Percentiles rank a stretch among this genome's conserved stretches.
Conservation (phyloP, 2,329 filamentous ascomycete genomes). For the Pseudogymnoascus sp. region DNA sequence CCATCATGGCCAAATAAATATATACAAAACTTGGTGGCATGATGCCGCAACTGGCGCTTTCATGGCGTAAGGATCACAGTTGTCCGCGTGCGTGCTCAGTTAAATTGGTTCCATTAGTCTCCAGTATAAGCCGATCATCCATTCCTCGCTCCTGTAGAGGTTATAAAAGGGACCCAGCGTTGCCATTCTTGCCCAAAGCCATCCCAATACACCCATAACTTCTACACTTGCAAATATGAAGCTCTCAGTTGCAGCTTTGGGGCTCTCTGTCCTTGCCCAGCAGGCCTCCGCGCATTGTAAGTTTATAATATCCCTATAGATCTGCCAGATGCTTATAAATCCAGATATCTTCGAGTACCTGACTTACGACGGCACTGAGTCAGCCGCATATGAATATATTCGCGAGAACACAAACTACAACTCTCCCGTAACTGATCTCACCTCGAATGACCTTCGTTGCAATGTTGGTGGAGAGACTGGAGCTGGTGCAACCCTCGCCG, state of each 20-base stretch:
- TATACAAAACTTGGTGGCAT: not conserved
- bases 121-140: not conserved
- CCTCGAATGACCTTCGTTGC: slow-evolving; percentile 37
- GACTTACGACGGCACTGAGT: not conserved
- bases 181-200: not conserved
- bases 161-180: not conserved
- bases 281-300: slow-evolving; percentile 4
- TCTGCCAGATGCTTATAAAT: not conserved
- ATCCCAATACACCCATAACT: not conserved
- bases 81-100: not conserved
- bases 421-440: slow-evolving; percentile 40
- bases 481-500: not conserved
- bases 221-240: not conserved
- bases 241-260: not conserved
- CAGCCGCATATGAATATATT: slow-evolving; percentile 30
- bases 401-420: slow-evolving; percentile 35
- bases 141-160: not conserved
- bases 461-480: slow-evolving; percentile 26
- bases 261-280: not conserved
- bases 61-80: not conserved
- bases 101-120: not conserved
- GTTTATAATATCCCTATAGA: not conserved
- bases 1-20: not conserved
- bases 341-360: slow-evolving; percentile 10
- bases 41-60: not conserved